phyloP scores from a whole-genome alignment of 78 protist species.

The Kipferlia bialata region DNA sequence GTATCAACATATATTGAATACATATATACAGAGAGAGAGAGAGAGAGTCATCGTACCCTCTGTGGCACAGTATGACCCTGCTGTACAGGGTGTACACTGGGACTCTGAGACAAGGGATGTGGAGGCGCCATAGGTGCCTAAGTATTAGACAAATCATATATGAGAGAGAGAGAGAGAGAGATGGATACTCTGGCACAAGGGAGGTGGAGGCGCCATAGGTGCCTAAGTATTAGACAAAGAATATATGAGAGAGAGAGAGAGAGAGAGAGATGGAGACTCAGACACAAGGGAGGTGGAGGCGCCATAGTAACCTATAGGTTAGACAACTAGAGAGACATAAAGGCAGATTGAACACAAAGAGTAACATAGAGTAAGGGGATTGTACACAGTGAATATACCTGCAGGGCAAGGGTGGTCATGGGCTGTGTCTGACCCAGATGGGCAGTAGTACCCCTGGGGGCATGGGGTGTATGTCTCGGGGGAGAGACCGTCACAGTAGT shows the following conservation, averaged over 20 bases:
- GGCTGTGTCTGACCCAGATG: conserved; percentile 12
- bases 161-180: too few relatives aligned
- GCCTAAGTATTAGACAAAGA: conserved; percentile 9
- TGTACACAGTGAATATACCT: conserved; percentile 14
- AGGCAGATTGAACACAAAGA: background rate
- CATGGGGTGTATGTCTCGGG: conserved; percentile 6
- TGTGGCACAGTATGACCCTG: background rate
- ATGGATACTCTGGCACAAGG: background rate
- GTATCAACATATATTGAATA: too few relatives aligned
- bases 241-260: too few relatives aligned
- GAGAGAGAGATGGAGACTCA: background rate
- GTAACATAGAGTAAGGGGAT: background rate
- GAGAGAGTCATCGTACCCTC: too few relatives aligned
- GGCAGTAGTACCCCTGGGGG: conserved; percentile 28
- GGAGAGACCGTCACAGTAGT: conserved; percentile 26
- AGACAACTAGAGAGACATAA: background rate
- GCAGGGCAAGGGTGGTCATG: conserved; percentile 13
- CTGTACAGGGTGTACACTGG: background rate
- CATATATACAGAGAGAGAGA: too few relatives aligned
- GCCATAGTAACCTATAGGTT: conserved; percentile 23
- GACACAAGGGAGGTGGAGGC: background rate
- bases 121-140: conserved; percentile 8
- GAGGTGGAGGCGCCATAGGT: conserved; percentile 1
- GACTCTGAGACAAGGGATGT: background rate
- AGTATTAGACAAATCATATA: too few relatives aligned